Base-by-base conservation (phyloP, 441 rosid genomes). In the Metrosideros polymorpha region DNA sequence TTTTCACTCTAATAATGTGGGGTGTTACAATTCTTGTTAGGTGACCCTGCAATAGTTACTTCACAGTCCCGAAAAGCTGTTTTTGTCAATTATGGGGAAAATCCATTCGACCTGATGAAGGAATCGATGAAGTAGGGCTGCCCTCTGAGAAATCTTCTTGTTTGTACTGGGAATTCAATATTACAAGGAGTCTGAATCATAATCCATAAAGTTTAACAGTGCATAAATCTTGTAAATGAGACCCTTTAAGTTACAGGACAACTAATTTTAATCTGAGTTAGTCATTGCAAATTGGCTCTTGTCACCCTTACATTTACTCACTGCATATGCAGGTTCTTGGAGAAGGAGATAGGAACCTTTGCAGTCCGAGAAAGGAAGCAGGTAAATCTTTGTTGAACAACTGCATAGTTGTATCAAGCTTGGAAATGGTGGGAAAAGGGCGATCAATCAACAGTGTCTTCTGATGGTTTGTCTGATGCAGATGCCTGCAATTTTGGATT, bases 101-200 rank as follows among this genome's bases (percentile, higher is more conserved):
- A 92, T 88, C 94, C 94, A 79, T 92, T 91, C 89, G 83, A 93
- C 85, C 91, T 92, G 90, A 85, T 92, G 89, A 91, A 91, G 89
- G 92, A 90, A 88, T 92, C 95, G 30, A 92, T 91, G 92, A 91
- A 88, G 95, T 93, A 90, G 89, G 93, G 87, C 85, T 79, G 89
- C 92, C 87, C 83, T 87, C 88, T 83, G 87, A 88, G 88, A 55
- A 86, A 86, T 82, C 53, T 88, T 89, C 85, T 85, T 77, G 88
- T 89, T 88, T 84, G 55, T 30, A 85, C n/a, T 45, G 30, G 63
- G 79, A 75, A 29, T 25, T 84, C 35, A 19, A 52, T 47, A 57
- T 83, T 83, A 85, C 75, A 54, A 71, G 45, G 79, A 71, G 47
- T 71, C 47, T 22, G n/a, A 71, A 22, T 39, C 15, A 39, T 39